Base-by-base conservation (phyloP, 2,329 filamentous ascomycete species). In the Blastomyces emzantsi region DNA sequence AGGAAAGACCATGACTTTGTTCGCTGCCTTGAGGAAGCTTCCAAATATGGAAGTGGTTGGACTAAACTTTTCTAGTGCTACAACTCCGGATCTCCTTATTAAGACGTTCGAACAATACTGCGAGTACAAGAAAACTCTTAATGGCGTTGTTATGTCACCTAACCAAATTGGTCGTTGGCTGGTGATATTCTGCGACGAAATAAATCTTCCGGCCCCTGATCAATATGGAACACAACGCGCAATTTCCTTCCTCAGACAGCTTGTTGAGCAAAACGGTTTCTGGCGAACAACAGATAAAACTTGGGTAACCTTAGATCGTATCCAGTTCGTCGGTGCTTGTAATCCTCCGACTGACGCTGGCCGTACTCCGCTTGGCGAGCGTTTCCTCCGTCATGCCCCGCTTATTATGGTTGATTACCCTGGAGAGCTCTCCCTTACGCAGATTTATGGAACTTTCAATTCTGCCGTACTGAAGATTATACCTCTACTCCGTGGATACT, bases 21-120 rank as follows among this genome's bases (percentile, higher is more conserved):
- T 99, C 81, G 97, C 93, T 74, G 94, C 94, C 43, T 85, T 99
- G 62, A 88, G 94, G 67, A 99, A 99, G 77, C 82, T 99, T 64
- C 93, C 93, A 3, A 97, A 97, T 74, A 97, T 99, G 92, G 94
- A 99, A 77, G 92, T 97, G 64, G 95, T 99, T 41, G 94, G 94
- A 59, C 90, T 99, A 74, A 99, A 99, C 78, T 99, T 99, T 76
- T 99, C 95, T 4, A 99, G 94, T 70, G 95, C 94, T 1, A 99
- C 95, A 0, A 99, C 94, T 0, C 95, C 94, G 0, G 95, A 99
- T 75, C 85, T 99, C 36, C 85, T 99, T 66, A 92, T 99, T 81
- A 99, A 99, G 82, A 99, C 95, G 0, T 96, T 99, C 69, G 94
- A 99, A 78, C 95, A 99, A 75, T 97, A 99, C 77, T 99, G 94